Conservation (phyloP, 495 filamentous ascomycete genomes). For the Penicillium parvum region DNA sequence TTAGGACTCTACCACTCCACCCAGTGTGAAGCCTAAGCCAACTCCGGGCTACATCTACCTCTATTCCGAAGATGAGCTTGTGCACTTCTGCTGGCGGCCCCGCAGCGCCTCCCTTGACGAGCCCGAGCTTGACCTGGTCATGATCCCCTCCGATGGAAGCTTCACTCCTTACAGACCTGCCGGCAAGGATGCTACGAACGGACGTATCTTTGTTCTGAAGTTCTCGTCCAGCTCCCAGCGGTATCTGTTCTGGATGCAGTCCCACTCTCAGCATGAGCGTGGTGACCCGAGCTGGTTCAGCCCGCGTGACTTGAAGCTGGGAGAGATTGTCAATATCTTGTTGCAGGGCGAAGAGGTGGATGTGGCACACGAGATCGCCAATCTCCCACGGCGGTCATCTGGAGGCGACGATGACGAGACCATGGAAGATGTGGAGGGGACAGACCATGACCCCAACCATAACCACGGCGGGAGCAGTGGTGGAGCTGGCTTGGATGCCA, state of each 20-base stretch:
- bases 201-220: conserved; percentile 88
- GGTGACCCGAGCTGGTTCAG: conserved; percentile 77
- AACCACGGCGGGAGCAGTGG: conserved; percentile 61
- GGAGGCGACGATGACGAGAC: conserved; percentile 65
- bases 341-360: conserved; percentile 89
- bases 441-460: conserved; percentile 50
- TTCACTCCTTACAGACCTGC: conserved; percentile 73
- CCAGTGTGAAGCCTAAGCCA: conserved; percentile 61
- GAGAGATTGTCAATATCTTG: conserved; percentile 75
- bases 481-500: conserved; percentile 79
- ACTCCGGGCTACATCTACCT: conserved; percentile 89
- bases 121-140: conserved; percentile 77
- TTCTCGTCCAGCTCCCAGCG: conserved; percentile 90
- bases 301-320: conserved; percentile 72
- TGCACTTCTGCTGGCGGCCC: conserved; percentile 95
- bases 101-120: conserved; percentile 57
- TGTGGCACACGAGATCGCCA: conserved; percentile 68
- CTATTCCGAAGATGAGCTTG: conserved; percentile 87
- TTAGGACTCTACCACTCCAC: conserved; percentile 56
- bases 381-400: conserved; percentile 47
- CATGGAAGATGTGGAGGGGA: conserved; percentile 79
- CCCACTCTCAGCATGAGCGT: conserved; percentile 68
- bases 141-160: conserved; percentile 82
- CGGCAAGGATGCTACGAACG: conserved; percentile 67
- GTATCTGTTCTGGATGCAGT: conserved; percentile 95